These are phyloP conservation scores for Paraphaeosphaeria minitans DNA, from an alignment of 2,329 filamentous ascomycete species.

Conservation along the genomic window DNA sequence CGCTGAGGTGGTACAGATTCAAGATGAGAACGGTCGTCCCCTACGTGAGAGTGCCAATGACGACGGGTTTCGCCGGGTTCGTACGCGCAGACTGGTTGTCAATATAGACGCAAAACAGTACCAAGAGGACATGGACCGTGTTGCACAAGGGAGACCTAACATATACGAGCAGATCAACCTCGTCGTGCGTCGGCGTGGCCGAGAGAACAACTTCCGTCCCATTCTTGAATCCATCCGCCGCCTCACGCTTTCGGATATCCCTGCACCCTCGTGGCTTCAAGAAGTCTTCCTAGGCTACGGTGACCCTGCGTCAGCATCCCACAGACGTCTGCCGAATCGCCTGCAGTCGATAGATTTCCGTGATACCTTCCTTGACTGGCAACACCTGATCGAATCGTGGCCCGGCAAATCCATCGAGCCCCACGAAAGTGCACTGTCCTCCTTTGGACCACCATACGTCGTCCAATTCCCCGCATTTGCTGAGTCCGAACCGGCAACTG, in stretches of 20 bases:
- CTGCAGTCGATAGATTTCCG: conserved; percentile 83
- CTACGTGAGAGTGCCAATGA: conserved; percentile 68
- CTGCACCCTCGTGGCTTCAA: conserved; percentile 88
- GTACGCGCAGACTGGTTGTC: conserved; percentile 73
- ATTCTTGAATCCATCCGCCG: conserved; percentile 90
- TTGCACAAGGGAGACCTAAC: conserved; percentile 71
- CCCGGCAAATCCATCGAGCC: conserved; percentile 87
- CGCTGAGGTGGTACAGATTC: conserved; percentile 82
- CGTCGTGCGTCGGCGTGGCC: conserved; percentile 77
- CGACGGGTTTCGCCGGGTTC: conserved; percentile 67
- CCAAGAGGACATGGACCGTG: conserved; percentile 72
- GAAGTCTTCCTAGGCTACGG: conserved; percentile 98
- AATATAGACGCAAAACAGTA: conserved; percentile 81
- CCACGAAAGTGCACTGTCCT: conserved; percentile 69
- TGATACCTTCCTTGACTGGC: conserved; percentile 95
- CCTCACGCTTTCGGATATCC: conserved; percentile 81
- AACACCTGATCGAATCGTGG: conserved; percentile 87
- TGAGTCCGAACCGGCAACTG: conserved; percentile 52
- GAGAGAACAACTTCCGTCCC: conserved; percentile 97
- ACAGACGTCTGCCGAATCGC: conserved; percentile 79
- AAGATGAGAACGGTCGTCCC: conserved; percentile 81
- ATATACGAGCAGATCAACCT: conserved; percentile 86
- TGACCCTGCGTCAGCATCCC: conserved; percentile 85
- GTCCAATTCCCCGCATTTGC: conserved; percentile 63
- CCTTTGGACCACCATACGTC: conserved; percentile 87